Base-by-base conservation (phyloP, 108 stramenopile genomes). In the Cyclostephanos tholiformis region DNA sequence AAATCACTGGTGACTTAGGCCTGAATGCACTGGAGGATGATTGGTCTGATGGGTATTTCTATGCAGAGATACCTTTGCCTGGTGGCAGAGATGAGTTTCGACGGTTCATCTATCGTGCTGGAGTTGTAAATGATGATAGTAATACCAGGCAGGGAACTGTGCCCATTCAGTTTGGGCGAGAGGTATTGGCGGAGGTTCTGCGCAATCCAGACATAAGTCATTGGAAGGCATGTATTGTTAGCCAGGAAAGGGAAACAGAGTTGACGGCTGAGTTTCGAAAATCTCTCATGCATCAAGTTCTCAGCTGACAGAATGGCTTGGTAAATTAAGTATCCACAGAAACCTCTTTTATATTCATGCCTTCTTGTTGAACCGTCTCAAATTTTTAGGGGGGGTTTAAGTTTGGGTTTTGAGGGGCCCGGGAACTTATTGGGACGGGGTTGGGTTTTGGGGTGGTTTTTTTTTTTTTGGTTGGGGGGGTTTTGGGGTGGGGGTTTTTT, bases 141-240 rank as follows among this genome's bases (percentile, higher is more conserved):
- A 69, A 50, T 25, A 39, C 13, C 43, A 49, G 59, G 25, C 59
- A 50, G 59, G 75, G 55, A 13, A 57, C 55, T 49, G 67, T 91
- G 11, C 92, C 93, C 16, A 76, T 96, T 63, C 96, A 96, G 64
- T 93, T 96, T 80, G 96, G 93, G 6, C 76, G 96, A 77, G 96
- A 96, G 80, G 85, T 95, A 0, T 69, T 91, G 64, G 91, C 91
- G 4, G 83, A 86, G 14, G 90, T 92, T 14, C 51, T 92, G 53
- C 75, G 82, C 10, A 84, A 86, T 39, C 87, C 87, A 6, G 79
- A 89, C 6, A 56, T 90, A 20, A 87, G 87, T 16, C 91, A 93
- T 60, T 96, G 96, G 96, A 93, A 94, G 74, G 83, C 88, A 26
- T 96, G 92, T 73, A 84, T 91, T 29, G 79, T 88, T 22, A 84